Evolutionary conservation across 352 stramenopile species (phyloP).

Genomic region (Globisporangium solare): DNA sequence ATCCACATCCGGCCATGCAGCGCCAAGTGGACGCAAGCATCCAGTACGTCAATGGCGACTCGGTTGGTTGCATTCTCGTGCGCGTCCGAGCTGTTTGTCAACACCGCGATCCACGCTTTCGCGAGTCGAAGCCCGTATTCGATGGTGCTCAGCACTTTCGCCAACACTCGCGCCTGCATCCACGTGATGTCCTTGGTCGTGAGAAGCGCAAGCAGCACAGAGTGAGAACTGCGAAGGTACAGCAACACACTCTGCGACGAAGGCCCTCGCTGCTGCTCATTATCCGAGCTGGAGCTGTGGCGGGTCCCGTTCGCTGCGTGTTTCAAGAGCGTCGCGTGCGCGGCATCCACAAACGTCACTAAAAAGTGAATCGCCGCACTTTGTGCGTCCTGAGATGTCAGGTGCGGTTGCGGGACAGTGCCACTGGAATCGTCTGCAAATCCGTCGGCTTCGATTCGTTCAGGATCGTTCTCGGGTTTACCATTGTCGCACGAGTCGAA

Average conservation of each 20-base stretch:
- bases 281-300: not conserved
- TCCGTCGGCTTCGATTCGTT: not conserved
- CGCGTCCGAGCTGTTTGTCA: constrained; percentile 1
- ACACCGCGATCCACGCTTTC: constrained; percentile 21
- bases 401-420: constrained; percentile 18
- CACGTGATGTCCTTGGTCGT: constrained; percentile 32
- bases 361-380: constrained; percentile 28
- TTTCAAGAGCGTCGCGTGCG: constrained; percentile 27
- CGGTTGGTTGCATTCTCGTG: no score
- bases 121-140: constrained; percentile 40
- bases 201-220: constrained; percentile 19
- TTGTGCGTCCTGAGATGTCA: constrained; percentile 29
- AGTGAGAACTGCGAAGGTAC: constrained; percentile 6
- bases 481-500: not conserved
- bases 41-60: constrained; percentile 9
- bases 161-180: constrained; percentile 28
- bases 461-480: constrained; percentile 3
- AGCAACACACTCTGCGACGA: not conserved
- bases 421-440: not conserved
- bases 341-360: constrained; percentile 33
- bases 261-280: not conserved
- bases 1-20: constrained; percentile 31
- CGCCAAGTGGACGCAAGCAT: constrained; percentile 12
- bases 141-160: constrained; percentile 42
- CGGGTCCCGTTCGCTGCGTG: not conserved